Evolutionary conservation across 192 early-diverging fungal species (phyloP).

Genomic region (Chytriomyces sp.): DNA sequence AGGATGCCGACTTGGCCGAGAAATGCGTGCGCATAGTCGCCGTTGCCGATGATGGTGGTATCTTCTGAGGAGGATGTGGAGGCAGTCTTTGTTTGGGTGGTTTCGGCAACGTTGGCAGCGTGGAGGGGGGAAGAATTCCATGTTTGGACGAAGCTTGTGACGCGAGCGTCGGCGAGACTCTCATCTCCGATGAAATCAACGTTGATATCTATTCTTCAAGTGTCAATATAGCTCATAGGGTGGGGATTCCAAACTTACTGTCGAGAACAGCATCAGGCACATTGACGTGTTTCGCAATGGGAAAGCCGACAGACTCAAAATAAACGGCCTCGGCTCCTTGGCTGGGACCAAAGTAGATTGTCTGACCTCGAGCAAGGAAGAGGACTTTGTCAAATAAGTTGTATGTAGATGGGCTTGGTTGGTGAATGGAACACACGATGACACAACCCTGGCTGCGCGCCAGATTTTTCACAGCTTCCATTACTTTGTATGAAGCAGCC

Average conservation of each 20-base stretch:
- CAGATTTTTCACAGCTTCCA: constrained; percentile 14
- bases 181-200: constrained; percentile 23
- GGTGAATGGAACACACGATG: constrained; percentile 80
- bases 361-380: constrained; percentile 62
- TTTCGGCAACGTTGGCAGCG: neutral
- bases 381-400: constrained; percentile 76
- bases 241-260: neutral
- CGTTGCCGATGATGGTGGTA: constrained; percentile 6
- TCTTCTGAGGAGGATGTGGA: neutral
- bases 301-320: constrained; percentile 29
- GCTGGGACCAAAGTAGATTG: constrained; percentile 52
- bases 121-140: neutral
- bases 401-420: constrained; percentile 77
- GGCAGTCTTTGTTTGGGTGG: neutral
- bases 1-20: constrained; percentile 35
- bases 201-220: constrained; percentile 46
- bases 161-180: constrained; percentile 3
- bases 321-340: constrained; percentile 51
- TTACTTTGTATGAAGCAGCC: constrained; percentile 64
- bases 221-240: constrained; percentile 36
- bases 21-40: constrained; percentile 29
- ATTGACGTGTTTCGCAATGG: constrained; percentile 8
- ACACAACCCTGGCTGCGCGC: neutral
- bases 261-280: constrained; percentile 20
- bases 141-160: constrained; percentile 2